A percentile compares a stretch with the other conserved stretches of the same genome.
phyloP scores from a whole-genome alignment of 305 asterid genomes.

The Plantago coronopus region DNA sequence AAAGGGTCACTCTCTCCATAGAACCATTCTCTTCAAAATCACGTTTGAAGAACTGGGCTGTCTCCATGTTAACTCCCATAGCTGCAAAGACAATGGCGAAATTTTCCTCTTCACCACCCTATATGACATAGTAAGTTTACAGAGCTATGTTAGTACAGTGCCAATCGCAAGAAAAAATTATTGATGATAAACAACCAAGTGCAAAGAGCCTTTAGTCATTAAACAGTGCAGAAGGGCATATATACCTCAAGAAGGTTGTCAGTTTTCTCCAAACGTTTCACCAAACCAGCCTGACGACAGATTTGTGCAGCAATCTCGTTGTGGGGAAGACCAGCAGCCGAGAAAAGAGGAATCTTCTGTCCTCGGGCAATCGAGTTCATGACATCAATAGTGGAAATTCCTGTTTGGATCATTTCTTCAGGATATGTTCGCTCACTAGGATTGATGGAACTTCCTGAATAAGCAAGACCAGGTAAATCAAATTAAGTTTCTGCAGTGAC shows the following conservation, averaged over 20 bases:
- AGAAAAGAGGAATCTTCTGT: constrained; percentile 94
- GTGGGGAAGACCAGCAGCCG: constrained; percentile 99
- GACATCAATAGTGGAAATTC: constrained; percentile 96
- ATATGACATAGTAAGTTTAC: constrained; percentile 28
- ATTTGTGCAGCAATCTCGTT: constrained; percentile 99
- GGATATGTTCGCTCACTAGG: constrained; percentile 99
- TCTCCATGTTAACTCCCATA: constrained; percentile 99
- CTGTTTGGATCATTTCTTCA: constrained; percentile 98
- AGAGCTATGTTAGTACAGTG: constrained; percentile 19
- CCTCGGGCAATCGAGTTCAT: constrained; percentile 99
- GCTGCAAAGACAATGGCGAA: constrained; percentile 98
- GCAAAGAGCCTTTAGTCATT: neutral
- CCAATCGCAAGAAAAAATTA: constrained; percentile 3
- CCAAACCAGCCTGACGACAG: constrained; percentile 99
- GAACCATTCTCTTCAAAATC: constrained; percentile 99
- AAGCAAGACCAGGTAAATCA: constrained; percentile 30
- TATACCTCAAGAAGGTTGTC: constrained; percentile 83
- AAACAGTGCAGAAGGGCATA: constrained; percentile 12
- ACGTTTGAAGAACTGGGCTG: constrained; percentile 95
- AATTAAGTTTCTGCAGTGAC: constrained; percentile 7
- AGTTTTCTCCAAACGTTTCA: constrained; percentile 81
- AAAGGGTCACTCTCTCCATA: constrained; percentile 97
- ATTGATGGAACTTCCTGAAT: constrained; percentile 92
- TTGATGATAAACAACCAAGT: neutral
- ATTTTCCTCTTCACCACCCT: constrained; percentile 86